phyloP scores from a whole-genome alignment of 1,284 basidiomycete species.

The Anthracocystis setariae region DNA sequence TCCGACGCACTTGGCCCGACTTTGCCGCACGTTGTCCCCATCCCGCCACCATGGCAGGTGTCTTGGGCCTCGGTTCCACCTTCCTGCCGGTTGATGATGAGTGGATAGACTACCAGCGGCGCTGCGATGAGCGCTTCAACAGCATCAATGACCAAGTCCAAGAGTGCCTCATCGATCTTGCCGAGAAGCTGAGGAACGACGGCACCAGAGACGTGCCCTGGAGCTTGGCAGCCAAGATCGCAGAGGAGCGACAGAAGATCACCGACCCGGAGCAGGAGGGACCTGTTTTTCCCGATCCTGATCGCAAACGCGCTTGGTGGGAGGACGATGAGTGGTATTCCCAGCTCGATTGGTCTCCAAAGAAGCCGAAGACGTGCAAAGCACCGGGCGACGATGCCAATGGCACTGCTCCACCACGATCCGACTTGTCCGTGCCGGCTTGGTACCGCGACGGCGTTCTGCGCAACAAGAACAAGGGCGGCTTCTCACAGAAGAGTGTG shows the following conservation, averaged over 20 bases:
- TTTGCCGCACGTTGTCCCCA: slow-evolving; percentile 88
- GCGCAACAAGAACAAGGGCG: slow-evolving; percentile 37
- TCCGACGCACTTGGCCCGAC: slow-evolving; percentile 80
- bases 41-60: slow-evolving; percentile 91
- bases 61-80: slow-evolving; percentile 89
- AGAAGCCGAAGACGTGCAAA: slow-evolving; percentile 74
- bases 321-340: slow-evolving; percentile 84
- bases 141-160: slow-evolving; percentile 81
- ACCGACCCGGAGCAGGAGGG: slow-evolving; percentile 18
- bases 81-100: slow-evolving; percentile 88
- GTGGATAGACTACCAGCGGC: slow-evolving; percentile 84
- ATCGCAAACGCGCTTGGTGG: slow-evolving; percentile 70
- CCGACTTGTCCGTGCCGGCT: slow-evolving; percentile 36
- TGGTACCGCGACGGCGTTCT: slow-evolving; percentile 60
- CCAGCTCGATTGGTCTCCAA: slow-evolving; percentile 96
- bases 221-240: slow-evolving; percentile 62
- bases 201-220: slow-evolving; percentile 51
- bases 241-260: slow-evolving; percentile 29
- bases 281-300: slow-evolving; percentile 38
- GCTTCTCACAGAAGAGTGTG: slow-evolving; percentile 27
- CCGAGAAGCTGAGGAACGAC: slow-evolving; percentile 71
- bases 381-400: slow-evolving; percentile 4
- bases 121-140: slow-evolving; percentile 81
- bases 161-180: slow-evolving; percentile 76
- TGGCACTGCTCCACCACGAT: slow-evolving; percentile 5